Percentiles rank a stretch among this genome's conserved stretches.
These are phyloP conservation scores for Astragalus glycyphyllos DNA, from an alignment of 306 rosid genomes.

Conservation along the genomic window DNA sequence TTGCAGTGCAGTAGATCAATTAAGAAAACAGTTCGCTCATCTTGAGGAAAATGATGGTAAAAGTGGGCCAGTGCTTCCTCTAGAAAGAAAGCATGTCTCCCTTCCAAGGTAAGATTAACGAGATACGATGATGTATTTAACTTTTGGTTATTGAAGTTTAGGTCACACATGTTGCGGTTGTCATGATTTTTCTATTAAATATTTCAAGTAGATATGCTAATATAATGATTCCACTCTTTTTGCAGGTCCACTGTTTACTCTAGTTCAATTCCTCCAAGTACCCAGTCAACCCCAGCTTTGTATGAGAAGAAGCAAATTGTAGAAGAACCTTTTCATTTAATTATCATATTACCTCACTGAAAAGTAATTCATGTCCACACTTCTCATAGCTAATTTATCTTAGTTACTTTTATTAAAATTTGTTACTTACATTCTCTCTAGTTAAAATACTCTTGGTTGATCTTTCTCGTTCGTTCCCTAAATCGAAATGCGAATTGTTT, in stretches of 20 bases:
- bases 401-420: too few relatives aligned
- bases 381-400: too few relatives aligned
- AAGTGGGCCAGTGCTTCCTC: slow-evolving; percentile 68
- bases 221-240: background rate
- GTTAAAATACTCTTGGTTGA: too few relatives aligned
- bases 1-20: slow-evolving; percentile 78
- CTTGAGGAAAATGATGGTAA: slow-evolving; percentile 75
- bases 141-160: slow-evolving; percentile 13
- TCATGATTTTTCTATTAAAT: slow-evolving; percentile 3
- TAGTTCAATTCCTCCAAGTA: slow-evolving; percentile 47
- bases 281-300: slow-evolving; percentile 44
- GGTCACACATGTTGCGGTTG: background rate
- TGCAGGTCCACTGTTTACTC: slow-evolving; percentile 67
- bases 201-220: slow-evolving; percentile 8
- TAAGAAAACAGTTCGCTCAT: slow-evolving; percentile 67
- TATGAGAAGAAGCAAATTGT: slow-evolving; percentile 51
- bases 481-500: too few relatives aligned
- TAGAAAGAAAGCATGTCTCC: slow-evolving; percentile 80
- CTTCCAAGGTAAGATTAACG: slow-evolving; percentile 72
- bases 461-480: too few relatives aligned
- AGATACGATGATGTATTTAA: background rate
- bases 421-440: too few relatives aligned
- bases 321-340: slow-evolving; percentile 48
- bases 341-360: too few relatives aligned
- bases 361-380: too few relatives aligned